Percentiles rank a stretch among this genome's conserved stretches.
These are phyloP conservation scores for Aspergillus versicolor DNA, from an alignment of 2,329 filamentous ascomycete genomes.

Conservation along the genomic window DNA sequence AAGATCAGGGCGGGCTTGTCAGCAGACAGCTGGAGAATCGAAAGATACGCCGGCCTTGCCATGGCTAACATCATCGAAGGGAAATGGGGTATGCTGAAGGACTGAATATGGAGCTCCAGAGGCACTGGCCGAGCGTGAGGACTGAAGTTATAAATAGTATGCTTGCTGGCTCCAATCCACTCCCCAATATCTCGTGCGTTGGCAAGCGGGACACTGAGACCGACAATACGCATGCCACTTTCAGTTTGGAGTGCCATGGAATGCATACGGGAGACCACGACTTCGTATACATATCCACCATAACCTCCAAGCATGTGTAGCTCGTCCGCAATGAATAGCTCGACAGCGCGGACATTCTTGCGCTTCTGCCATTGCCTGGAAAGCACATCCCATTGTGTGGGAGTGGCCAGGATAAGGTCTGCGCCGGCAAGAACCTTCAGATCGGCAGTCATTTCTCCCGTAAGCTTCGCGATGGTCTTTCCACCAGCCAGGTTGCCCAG, in stretches of 20 bases:
- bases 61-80: slow-evolving; percentile 98
- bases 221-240: slow-evolving; percentile 80
- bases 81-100: slow-evolving; percentile 93
- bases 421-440: slow-evolving; percentile 83
- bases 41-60: slow-evolving; percentile 89
- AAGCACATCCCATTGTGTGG: slow-evolving; percentile 91
- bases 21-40: slow-evolving; percentile 81
- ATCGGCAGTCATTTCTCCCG: slow-evolving; percentile 87
- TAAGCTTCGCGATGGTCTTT: slow-evolving; percentile 89
- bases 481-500: slow-evolving; percentile 72
- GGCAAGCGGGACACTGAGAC: slow-evolving; percentile 84
- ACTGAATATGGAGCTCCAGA: slow-evolving; percentile 90
- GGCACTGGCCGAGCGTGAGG: slow-evolving; percentile 86
- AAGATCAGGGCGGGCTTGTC: slow-evolving; percentile 91
- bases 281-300: slow-evolving; percentile 88
- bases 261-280: slow-evolving; percentile 96
- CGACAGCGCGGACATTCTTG: slow-evolving; percentile 89
- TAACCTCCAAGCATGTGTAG: slow-evolving; percentile 88
- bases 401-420: slow-evolving; percentile 89
- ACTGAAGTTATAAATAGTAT: slow-evolving; percentile 98
- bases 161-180: slow-evolving; percentile 97
- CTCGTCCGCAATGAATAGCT: slow-evolving; percentile 92
- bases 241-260: slow-evolving; percentile 89
- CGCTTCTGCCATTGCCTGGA: slow-evolving; percentile 95
- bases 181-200: slow-evolving; percentile 94